phyloP scores from a whole-genome alignment of 2,329 filamentous ascomycete genomes.

The Botrytis pseudocinerea region DNA sequence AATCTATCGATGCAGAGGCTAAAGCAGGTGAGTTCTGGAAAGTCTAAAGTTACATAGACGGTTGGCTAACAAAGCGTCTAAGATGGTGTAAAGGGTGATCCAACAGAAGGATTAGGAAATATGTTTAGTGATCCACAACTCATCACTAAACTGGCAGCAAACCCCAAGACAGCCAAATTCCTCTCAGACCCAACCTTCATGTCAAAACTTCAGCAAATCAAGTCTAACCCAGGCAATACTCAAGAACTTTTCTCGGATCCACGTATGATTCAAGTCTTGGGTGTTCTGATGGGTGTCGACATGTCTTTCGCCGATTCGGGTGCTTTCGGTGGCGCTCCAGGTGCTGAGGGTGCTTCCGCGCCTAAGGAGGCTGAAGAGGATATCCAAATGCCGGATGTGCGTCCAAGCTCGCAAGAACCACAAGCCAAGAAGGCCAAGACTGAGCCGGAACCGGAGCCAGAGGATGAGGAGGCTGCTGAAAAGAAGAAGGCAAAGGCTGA shows the following conservation, averaged over 20 bases:
- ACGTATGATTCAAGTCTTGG: slow-evolving; percentile 89
- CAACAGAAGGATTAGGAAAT: slow-evolving; percentile 74
- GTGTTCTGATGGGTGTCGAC: slow-evolving; percentile 89
- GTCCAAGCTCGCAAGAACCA: slow-evolving; percentile 44
- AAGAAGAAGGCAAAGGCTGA: slow-evolving; percentile 90
- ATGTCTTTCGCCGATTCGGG: slow-evolving; percentile 51
- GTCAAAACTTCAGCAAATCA: slow-evolving; percentile 79
- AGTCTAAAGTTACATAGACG: slow-evolving; percentile 22
- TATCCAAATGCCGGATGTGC: slow-evolving; percentile 74
- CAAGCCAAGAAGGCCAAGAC: slow-evolving; percentile 54
- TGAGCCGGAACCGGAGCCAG: slow-evolving; percentile 57
- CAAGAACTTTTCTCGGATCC: slow-evolving; percentile 85
- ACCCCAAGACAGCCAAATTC: slow-evolving; percentile 86
- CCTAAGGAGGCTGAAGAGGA: slow-evolving; percentile 64
- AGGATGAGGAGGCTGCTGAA: slow-evolving; percentile 80
- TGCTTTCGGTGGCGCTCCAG: slow-evolving; percentile 23
- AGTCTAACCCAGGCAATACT: slow-evolving; percentile 76
- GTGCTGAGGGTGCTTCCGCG: slow-evolving; percentile 7
- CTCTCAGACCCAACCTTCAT: slow-evolving; percentile 87
- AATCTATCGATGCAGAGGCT: slow-evolving; percentile 80
- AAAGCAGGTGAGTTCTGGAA: slow-evolving; percentile 44
- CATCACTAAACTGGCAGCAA: slow-evolving; percentile 84
- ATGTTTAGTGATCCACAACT: slow-evolving; percentile 95
- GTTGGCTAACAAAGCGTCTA: slow-evolving; percentile 23
- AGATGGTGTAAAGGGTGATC: slow-evolving; percentile 57